Evolutionary conservation across 805 yeast species (phyloP), one percentile per base, ranked within the genome.

Genomic region (Barnettozyma wickerhamii): DNA sequence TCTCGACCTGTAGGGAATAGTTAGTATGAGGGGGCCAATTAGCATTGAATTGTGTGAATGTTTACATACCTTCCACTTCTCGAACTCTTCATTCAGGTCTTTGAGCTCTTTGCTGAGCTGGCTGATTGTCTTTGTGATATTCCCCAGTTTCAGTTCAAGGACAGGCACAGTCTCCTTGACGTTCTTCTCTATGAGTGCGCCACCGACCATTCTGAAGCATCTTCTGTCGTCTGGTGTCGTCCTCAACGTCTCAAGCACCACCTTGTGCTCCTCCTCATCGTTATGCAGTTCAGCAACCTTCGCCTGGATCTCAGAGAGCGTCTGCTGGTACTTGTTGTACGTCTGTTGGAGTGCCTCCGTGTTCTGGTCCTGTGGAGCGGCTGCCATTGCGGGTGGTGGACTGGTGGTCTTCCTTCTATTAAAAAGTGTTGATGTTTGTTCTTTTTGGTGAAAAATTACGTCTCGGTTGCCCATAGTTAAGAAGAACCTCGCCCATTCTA

Each of bases 141-240:
- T 83, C 9, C 61, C 60, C 18, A 69, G 54, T 50, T 84, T 88
- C 19, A 75, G 68, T 38, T 72, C 69, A 40, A 88, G 63, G 10
- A 81, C 69, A 10, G 81, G 81, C 4, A 73, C 63, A 4, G 90
- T 93, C 30, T 85, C 88, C n/a, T 72, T 80, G 5, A 88, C 93
- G 4, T 80, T 72, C 49, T 85, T 81, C 56, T 89, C 95, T 14
- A 90, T 84, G 24, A 91, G 70, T 4, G 90, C 95, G 9, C 96
- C 95, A 19, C 96, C 97, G 24, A 91, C 75, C 96, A 93, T 88
- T 54, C 95, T 79, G 65, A 79, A 89, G 56, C 97, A 88, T 57
- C 81, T 80, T 46, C 99, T 76, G 33, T 73, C 78, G 2, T 51
- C 47, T 19, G 80, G 79, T 9, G 78, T 66, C 1, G 63, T 66